A percentile compares a stretch with the other conserved stretches of the same genome.
Conservation (phyloP, 2,329 filamentous ascomycete genomes). For the Aschersonia sp. region DNA sequence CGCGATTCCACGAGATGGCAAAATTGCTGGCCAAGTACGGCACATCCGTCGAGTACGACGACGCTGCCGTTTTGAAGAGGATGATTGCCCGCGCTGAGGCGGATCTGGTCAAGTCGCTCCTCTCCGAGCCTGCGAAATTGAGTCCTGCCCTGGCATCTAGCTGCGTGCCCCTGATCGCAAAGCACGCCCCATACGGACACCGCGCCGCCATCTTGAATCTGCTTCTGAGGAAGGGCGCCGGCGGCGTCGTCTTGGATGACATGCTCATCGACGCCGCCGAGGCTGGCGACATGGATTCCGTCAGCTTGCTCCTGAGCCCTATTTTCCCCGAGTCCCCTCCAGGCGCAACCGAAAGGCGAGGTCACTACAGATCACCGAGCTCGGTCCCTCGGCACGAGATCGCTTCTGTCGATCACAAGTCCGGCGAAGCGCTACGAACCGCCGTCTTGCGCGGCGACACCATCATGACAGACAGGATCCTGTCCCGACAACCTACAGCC, state of each 20-base stretch:
- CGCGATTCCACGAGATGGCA: conserved; percentile 39
- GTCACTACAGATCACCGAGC: conserved; percentile 10
- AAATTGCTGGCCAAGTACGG: conserved; percentile 36
- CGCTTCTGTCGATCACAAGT: conserved; percentile 37
- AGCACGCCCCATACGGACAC: conserved; percentile 28
- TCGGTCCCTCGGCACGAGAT: conserved; percentile 21
- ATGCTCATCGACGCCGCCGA: conserved; percentile 35
- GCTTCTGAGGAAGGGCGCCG: conserved; percentile 35
- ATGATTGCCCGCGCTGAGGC: conserved; percentile 30
- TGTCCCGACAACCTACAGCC: conserved; percentile 29
- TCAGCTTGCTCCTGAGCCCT: conserved; percentile 33
- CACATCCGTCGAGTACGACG: conserved; percentile 38
- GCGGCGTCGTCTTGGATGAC: conserved; percentile 30
- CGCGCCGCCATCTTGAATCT: conserved; percentile 28
- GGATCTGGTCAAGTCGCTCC: conserved; percentile 30
- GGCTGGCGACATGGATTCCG: conserved; percentile 30
- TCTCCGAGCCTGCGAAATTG: conserved; percentile 27
- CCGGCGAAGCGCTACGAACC: conserved; percentile 33
- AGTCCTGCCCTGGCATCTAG: conserved; percentile 31
- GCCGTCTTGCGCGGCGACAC: conserved; percentile 31
- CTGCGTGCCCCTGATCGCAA: conserved; percentile 33
- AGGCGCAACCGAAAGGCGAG: conserved; percentile 6
- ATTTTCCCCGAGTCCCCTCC: conserved; percentile 21
- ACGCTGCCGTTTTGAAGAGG: conserved; percentile 32
- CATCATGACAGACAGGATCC: conserved; percentile 28